phyloP scores from a whole-genome alignment of 306 rosid species.

The Corylus avellana region DNA sequence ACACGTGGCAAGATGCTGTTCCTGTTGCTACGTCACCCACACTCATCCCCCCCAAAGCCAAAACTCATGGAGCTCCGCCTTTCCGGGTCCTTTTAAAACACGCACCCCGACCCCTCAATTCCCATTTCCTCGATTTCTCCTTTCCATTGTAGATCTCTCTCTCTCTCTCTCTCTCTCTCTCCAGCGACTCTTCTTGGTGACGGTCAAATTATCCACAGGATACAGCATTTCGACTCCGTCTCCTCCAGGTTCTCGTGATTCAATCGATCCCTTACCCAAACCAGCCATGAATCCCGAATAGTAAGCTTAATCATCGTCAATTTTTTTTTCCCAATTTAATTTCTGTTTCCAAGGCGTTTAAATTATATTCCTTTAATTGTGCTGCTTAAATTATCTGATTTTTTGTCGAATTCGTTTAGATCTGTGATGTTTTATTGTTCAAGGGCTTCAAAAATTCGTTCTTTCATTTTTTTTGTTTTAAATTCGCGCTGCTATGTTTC shows the following conservation, averaged over 20 bases:
- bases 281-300: slow-evolving; percentile 92
- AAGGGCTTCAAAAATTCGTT: slow-evolving; percentile 14
- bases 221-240: neutral
- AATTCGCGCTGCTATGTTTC: neutral
- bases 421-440: slow-evolving; percentile 28
- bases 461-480: neutral
- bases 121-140: slow-evolving; percentile 36
- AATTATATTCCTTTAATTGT: neutral
- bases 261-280: slow-evolving; percentile 25
- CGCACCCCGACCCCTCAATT: neutral
- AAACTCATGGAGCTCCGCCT: slow-evolving; percentile 28
- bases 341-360: neutral
- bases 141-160: slow-evolving; percentile 7
- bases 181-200: slow-evolving; percentile 45
- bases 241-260: slow-evolving; percentile 21
- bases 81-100: slow-evolving; percentile 46
- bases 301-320: slow-evolving; percentile 48
- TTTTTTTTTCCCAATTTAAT: neutral
- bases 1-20: slow-evolving; percentile 48
- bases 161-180: slow-evolving; percentile 11
- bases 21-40: slow-evolving; percentile 45
- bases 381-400: neutral
- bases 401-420: slow-evolving; percentile 32
- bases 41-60: slow-evolving; percentile 11
- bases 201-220: slow-evolving; percentile 38